phyloP scores from a whole-genome alignment of 2,329 filamentous ascomycete species.

The Aspergillus sp. region DNA sequence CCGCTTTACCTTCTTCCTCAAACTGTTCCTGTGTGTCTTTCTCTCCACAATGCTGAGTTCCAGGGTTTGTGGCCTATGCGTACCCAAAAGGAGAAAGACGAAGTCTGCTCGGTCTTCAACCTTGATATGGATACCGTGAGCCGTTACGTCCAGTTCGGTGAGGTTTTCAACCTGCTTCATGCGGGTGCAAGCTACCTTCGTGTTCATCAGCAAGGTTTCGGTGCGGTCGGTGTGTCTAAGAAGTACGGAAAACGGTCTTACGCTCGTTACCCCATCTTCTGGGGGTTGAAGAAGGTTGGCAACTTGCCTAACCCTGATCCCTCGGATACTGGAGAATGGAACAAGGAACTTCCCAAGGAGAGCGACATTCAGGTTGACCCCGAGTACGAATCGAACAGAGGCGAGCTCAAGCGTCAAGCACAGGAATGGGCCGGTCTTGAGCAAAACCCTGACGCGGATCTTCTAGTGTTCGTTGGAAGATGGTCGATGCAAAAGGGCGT shows the following conservation, averaged over 20 bases:
- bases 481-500: slow-evolving; percentile 66
- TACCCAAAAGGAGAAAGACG: slow-evolving; percentile 53
- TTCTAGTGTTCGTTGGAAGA: slow-evolving; percentile 62
- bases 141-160: slow-evolving; percentile 60
- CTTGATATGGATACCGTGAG: slow-evolving; percentile 50
- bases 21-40: slow-evolving; percentile 56
- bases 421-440: slow-evolving; percentile 62
- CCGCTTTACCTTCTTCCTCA: slow-evolving; percentile 59
- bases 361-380: slow-evolving; percentile 48
- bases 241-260: slow-evolving; percentile 63
- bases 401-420: slow-evolving; percentile 52
- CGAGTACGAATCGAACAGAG: slow-evolving; percentile 49
- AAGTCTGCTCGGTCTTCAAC: slow-evolving; percentile 61
- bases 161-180: slow-evolving; percentile 63
- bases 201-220: slow-evolving; percentile 61
- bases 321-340: slow-evolving; percentile 57
- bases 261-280: slow-evolving; percentile 63
- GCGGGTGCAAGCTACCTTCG: slow-evolving; percentile 60
- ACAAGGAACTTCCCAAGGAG: slow-evolving; percentile 46
- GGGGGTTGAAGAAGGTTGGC: slow-evolving; percentile 58
- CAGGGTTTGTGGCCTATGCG: slow-evolving; percentile 64
- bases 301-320: slow-evolving; percentile 61
- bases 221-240: slow-evolving; percentile 60
- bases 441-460: slow-evolving; percentile 54
- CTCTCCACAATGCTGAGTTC: slow-evolving; percentile 63